Evolutionary conservation across 163 green algal genomes (phyloP), one percentile per base, ranked within the genome.

Genomic region (Chloromonas sp.): DNA sequence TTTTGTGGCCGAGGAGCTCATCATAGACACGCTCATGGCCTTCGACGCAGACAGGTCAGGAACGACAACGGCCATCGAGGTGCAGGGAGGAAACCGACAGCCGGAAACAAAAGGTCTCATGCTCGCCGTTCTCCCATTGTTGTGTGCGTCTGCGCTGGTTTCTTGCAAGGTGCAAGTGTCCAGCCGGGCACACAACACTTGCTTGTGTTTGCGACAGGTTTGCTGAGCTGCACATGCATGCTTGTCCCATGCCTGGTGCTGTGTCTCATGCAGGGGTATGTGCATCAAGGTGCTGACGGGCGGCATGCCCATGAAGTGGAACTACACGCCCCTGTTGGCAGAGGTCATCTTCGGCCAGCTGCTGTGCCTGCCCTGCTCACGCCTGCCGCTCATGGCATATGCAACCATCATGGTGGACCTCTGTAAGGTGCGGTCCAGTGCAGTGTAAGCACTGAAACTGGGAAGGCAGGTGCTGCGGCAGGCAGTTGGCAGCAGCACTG

Each of bases 341-440:
- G 93, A 98, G 90, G 89, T 90, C 61, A 90, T 98, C 14, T 97
- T 98, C 84, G 87, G 89, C 2, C 94, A 98, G 92, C 92, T 99
- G 92, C 90, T 99, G 87, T 82, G 89, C 13, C 87, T 98, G 77
- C 97, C 97, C 0, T 59, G 60, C n/a, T 88, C 96, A 0, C 79
- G 85, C 13, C 92, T 96, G 78, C 92, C 92, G 60, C 90, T 93
- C 60, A 83, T 98, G 2, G 95, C 95, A 60, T 98, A 98, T 90
- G 86, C 85, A 61, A 92, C 95, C 2, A 11, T 99, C 76, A 96
- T 99, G 77, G 93, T 98, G n/a, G 95, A 98, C 85, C 87, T 98
- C 58, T 98, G 96, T 88, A 96, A 98, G 92, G 88, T 94, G 88
- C 8, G 77, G 79, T 84, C 71, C 3, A 79, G 66, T 76, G 36